Conservation (phyloP, 2,329 filamentous ascomycete genomes). For the Aspergillus luchuensis region DNA sequence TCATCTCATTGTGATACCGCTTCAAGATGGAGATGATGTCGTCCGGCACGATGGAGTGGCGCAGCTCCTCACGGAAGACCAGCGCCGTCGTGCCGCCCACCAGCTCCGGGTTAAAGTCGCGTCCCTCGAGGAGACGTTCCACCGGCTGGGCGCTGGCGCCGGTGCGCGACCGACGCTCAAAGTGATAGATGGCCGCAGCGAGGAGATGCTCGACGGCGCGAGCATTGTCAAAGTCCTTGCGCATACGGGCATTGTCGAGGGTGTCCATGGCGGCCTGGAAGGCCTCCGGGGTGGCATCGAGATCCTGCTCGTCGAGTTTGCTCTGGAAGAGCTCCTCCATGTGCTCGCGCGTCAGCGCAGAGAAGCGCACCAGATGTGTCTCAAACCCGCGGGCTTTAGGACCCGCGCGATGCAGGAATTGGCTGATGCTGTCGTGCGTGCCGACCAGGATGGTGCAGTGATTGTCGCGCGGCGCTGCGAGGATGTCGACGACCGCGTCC, state of each 20-base stretch:
- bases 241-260: conserved; percentile 20
- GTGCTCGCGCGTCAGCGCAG: conserved; percentile 15
- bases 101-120: conserved; percentile 17
- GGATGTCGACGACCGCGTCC: conserved; percentile 11
- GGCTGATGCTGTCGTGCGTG: conserved; percentile 10
- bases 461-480: conserved; percentile 9
- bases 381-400: conserved; percentile 7
- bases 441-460: conserved; percentile 21
- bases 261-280: conserved; percentile 21
- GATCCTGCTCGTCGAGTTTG: conserved; percentile 19
- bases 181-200: conserved; percentile 19
- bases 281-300: conserved; percentile 21
- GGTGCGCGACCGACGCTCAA: conserved; percentile 11
- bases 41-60: conserved; percentile 22
- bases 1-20: conserved; percentile 24
- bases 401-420: conserved; percentile 15
- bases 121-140: conserved; percentile 17
- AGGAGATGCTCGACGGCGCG: conserved; percentile 23
- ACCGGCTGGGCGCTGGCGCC: neutral
- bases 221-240: conserved; percentile 25
- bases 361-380: conserved; percentile 17
- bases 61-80: conserved; percentile 19
- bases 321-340: conserved; percentile 21
- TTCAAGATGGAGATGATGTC: conserved; percentile 22
- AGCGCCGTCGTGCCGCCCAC: conserved; percentile 11